Conservation (phyloP, 495 filamentous ascomycete species). For the Aspergillus taichungensis region DNA sequence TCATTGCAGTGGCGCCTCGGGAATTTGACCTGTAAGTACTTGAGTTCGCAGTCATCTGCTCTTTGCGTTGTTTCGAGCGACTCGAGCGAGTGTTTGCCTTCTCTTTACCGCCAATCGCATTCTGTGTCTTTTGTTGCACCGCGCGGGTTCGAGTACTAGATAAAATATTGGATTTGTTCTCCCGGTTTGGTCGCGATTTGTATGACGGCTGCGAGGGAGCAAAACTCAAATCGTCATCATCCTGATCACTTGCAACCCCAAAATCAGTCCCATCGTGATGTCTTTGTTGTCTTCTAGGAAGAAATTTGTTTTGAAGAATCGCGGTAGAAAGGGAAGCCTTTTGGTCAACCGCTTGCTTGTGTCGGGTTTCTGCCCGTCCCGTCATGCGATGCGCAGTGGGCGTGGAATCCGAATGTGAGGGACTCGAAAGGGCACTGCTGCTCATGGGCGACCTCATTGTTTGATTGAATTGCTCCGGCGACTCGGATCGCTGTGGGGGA, state of each 20-base stretch:
- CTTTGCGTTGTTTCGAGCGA: conserved; percentile 1
- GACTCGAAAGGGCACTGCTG: conserved; percentile 27
- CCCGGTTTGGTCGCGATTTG: conserved; percentile 4
- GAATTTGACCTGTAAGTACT: not conserved
- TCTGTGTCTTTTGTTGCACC: conserved; percentile 6
- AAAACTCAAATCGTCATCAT: conserved; percentile 34
- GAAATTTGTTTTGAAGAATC: conserved; percentile 36
- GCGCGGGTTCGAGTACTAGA: conserved; percentile 3
- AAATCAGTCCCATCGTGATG: conserved; percentile 8
- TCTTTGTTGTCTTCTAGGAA: conserved; percentile 35
- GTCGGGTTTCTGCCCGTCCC: no score
- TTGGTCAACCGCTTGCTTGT: conserved; percentile 9
- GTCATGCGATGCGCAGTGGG: not conserved
- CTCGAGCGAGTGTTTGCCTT: conserved; percentile 7
- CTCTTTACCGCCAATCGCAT: conserved; percentile 6
- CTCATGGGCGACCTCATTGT: conserved; percentile 46
- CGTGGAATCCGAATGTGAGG: conserved; percentile 9
- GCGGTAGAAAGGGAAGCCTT: conserved; percentile 37
- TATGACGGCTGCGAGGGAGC: conserved; percentile 18
- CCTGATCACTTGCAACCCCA: conserved; percentile 20
- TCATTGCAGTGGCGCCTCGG: conserved; percentile 4
- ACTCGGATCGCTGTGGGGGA: conserved; percentile 9
- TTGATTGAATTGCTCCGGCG: conserved; percentile 34
- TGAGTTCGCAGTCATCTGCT: conserved; percentile 5
- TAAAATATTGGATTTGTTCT: conserved; percentile 13